Conservation (phyloP, 208 protist genomes). For the Leishmania mexicana region DNA sequence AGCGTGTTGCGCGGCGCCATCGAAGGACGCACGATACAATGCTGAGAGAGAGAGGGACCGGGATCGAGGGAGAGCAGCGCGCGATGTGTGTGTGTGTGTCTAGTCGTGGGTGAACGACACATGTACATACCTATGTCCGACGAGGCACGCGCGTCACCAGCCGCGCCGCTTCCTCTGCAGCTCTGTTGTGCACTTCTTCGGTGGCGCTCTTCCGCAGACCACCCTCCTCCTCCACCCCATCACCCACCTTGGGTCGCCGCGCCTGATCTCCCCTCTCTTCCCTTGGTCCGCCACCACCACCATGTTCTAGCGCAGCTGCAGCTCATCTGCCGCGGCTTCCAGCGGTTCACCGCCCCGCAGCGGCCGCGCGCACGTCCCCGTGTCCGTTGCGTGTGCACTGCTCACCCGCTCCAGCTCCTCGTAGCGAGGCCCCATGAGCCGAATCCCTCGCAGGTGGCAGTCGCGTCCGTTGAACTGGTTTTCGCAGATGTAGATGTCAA, state of each 20-base stretch:
- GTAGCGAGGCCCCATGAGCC: slow-evolving; percentile 57
- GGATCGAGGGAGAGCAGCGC: neutral
- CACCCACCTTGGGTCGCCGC: neutral
- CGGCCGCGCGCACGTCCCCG: neutral
- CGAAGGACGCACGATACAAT: neutral
- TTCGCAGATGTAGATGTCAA: slow-evolving; percentile 62
- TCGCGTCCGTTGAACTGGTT: slow-evolving; percentile 86
- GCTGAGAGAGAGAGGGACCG: neutral
- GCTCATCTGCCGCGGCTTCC: slow-evolving; percentile 3
- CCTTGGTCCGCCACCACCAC: neutral
- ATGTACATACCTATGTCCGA: neutral
- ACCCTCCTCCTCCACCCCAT: neutral
- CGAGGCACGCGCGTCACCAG: neutral
- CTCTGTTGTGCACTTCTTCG: neutral
- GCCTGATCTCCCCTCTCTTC: neutral
- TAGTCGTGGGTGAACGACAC: neutral
- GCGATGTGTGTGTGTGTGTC: too few species aligned
- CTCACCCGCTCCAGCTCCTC: slow-evolving; percentile 19
- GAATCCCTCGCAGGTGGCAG: slow-evolving; percentile 79
- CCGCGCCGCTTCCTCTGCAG: neutral
- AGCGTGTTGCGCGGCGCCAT: too few species aligned
- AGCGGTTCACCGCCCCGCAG: neutral
- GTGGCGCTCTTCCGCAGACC: neutral
- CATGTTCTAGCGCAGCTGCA: neutral
- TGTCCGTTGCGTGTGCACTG: neutral